phyloP scores from a whole-genome alignment of 108 stramenopile species.

The Bacterosira constricta region DNA sequence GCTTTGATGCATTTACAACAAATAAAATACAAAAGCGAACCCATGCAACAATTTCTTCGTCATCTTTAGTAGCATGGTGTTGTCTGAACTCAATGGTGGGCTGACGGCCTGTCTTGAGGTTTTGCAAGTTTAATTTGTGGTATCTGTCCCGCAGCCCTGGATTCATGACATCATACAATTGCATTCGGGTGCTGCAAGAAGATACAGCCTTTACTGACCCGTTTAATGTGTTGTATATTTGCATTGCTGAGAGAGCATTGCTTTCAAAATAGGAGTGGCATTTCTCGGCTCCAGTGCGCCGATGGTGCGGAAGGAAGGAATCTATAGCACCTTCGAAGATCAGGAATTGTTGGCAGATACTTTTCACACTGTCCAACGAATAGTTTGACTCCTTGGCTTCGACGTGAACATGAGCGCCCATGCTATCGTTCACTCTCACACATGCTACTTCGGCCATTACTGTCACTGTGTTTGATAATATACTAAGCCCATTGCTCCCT shows the following conservation, averaged over 20 bases:
- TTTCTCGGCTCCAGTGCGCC: constrained; percentile 43
- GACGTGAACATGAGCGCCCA: constrained; percentile 72
- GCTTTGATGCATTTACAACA: constrained; percentile 33
- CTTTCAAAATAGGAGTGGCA: constrained; percentile 52
- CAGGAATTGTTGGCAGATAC: constrained; percentile 64
- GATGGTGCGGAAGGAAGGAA: constrained; percentile 54
- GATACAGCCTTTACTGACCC: constrained; percentile 27
- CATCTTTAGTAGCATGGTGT: constrained; percentile 59
- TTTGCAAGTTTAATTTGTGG: constrained; percentile 71
- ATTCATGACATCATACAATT: constrained; percentile 52
- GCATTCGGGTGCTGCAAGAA: constrained; percentile 19
- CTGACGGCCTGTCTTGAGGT: constrained; percentile 51
- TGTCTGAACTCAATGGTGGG: constrained; percentile 77
- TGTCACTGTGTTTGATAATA: constrained; percentile 25
- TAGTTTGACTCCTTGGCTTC: constrained; percentile 39
- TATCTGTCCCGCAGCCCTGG: constrained; percentile 42
- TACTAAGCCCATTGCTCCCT: constrained; percentile 37
- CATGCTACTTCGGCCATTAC: constrained; percentile 24
- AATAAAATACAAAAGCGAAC: constrained; percentile 57
- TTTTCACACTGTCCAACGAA: constrained; percentile 40
- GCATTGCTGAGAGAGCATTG: constrained; percentile 35
- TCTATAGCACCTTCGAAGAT: constrained; percentile 64
- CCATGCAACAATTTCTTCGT: constrained; percentile 55
- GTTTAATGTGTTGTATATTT: neutral
- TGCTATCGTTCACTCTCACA: constrained; percentile 54